phyloP scores from a whole-genome alignment of 768 basidiomycete genomes.

The Tylopilus vinaceipallidus region DNA sequence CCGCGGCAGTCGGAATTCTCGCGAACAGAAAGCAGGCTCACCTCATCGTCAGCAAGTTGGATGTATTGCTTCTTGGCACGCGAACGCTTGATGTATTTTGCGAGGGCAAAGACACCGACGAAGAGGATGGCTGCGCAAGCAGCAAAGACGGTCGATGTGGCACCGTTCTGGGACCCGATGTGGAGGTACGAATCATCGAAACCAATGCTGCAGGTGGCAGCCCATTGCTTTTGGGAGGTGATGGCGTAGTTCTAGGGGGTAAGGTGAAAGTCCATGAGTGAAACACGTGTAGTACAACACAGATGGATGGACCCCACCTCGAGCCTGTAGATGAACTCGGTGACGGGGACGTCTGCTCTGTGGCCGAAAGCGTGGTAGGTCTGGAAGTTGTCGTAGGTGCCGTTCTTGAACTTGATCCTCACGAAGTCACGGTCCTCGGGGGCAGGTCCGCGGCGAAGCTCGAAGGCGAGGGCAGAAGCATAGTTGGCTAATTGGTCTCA shows the following conservation, averaged over 20 bases:
- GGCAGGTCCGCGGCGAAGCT: conserved; percentile 72
- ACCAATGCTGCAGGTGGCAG: conserved; percentile 36
- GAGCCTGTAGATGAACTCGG: conserved; percentile 80
- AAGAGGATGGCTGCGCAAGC: conserved; percentile 37
- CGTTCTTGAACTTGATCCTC: conserved; percentile 85
- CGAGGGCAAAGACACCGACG: conserved; percentile 32
- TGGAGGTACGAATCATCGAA: conserved; percentile 32
- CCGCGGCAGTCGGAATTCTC: conserved; percentile 1
- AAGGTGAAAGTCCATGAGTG: conserved; percentile 1
- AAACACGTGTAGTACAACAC: not conserved
- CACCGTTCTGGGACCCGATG: conserved; percentile 31
- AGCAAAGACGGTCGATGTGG: conserved; percentile 32
- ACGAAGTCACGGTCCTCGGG: conserved; percentile 79
- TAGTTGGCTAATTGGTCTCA: conserved; percentile 58
- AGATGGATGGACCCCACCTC: conserved; percentile 49
- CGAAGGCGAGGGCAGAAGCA: conserved; percentile 71
- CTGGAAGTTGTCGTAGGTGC: conserved; percentile 60
- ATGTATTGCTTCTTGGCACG: conserved; percentile 34
- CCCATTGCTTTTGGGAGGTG: conserved; percentile 44
- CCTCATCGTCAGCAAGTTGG: conserved; percentile 39
- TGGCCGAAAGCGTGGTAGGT: conserved; percentile 75
- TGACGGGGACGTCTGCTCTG: conserved; percentile 73
- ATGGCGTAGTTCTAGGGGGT: conserved; percentile 43
- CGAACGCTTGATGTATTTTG: conserved; percentile 37
- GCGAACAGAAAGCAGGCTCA: conserved; percentile 16